phyloP scores from a whole-genome alignment of 2,329 filamentous ascomycete species.

The Colletotrichum sansevieriae region DNA sequence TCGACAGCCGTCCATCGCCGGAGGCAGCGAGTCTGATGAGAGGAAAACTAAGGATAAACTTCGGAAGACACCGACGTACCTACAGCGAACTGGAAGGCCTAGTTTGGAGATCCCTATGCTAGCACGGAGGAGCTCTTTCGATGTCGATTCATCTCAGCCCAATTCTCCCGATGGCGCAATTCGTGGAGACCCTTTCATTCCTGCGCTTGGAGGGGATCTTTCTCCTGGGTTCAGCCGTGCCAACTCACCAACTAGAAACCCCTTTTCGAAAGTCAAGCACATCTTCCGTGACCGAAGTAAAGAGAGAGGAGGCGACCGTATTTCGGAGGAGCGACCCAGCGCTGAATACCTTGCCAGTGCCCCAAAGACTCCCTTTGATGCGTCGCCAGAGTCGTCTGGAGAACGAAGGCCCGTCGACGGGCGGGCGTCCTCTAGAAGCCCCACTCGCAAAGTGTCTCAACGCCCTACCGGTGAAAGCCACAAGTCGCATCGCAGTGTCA shows the following conservation, averaged over 20 bases:
- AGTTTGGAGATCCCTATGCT: conserved; percentile 64
- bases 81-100: conserved; percentile 51
- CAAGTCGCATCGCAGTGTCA: conserved; percentile 62
- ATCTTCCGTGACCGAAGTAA: conserved; percentile 68
- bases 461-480: conserved; percentile 59
- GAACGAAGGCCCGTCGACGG: conserved; percentile 46
- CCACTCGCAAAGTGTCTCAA: conserved; percentile 52
- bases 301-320: conserved; percentile 55
- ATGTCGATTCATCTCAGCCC: conserved; percentile 60
- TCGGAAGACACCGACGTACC: conserved; percentile 37
- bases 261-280: conserved; percentile 67
- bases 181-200: conserved; percentile 64
- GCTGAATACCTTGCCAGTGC: conserved; percentile 48
- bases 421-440: conserved; percentile 53
- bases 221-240: conserved; percentile 74
- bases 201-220: conserved; percentile 71
- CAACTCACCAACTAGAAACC: conserved; percentile 73
- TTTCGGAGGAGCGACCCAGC: conserved; percentile 35
- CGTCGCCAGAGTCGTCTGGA: conserved; percentile 33
- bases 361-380: conserved; percentile 42
- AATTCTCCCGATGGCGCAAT: conserved; percentile 66
- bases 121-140: conserved; percentile 55
- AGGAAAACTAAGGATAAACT: conserved; percentile 44
- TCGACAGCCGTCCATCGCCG: conserved; percentile 54
- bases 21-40: conserved; percentile 56